phyloP scores from a whole-genome alignment of 1,284 basidiomycete genomes.

The Apiotrichum gamsii region DNA sequence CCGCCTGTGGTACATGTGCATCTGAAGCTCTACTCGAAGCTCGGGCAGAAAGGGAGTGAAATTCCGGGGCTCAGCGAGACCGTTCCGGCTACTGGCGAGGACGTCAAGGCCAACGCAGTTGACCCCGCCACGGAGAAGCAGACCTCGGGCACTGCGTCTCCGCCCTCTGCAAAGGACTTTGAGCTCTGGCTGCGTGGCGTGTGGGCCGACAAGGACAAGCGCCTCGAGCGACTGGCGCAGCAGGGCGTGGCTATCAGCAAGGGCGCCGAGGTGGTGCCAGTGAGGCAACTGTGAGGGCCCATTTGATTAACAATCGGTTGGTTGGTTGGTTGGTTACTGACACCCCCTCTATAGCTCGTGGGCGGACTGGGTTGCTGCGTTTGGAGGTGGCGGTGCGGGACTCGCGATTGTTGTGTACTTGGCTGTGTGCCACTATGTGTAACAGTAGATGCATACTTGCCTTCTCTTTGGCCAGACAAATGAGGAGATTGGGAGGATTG shows the following conservation, averaged over 20 bases:
- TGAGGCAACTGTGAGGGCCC: constrained; percentile 38
- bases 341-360: constrained; percentile 20
- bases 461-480: too few species aligned
- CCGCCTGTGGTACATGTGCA: constrained; percentile 85
- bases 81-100: too few species aligned
- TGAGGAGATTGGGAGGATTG: too few species aligned
- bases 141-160: constrained; percentile 46
- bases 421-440: too few species aligned
- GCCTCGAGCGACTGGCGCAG: constrained; percentile 59
- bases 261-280: constrained; percentile 20
- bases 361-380: constrained; percentile 33
- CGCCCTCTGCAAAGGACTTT: constrained; percentile 64
- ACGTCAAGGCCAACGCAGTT: neutral
- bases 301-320: constrained; percentile 9
- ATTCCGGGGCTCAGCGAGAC: too few species aligned
- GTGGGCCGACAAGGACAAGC: constrained; percentile 78
- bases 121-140: neutral
- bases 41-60: constrained; percentile 36
- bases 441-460: too few species aligned
- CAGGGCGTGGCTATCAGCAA: constrained; percentile 1
- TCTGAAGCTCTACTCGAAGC: constrained; percentile 62
- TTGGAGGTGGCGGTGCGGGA: constrained; percentile 35
- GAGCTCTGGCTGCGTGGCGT: constrained; percentile 73
- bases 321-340: constrained; percentile 4
- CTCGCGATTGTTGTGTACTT: too few species aligned